A percentile compares a stretch with the other conserved stretches of the same genome.
These are phyloP conservation scores for Phlyctochytrium bullatum DNA, from an alignment of 192 early-diverging fungal species.

Conservation along the genomic window DNA sequence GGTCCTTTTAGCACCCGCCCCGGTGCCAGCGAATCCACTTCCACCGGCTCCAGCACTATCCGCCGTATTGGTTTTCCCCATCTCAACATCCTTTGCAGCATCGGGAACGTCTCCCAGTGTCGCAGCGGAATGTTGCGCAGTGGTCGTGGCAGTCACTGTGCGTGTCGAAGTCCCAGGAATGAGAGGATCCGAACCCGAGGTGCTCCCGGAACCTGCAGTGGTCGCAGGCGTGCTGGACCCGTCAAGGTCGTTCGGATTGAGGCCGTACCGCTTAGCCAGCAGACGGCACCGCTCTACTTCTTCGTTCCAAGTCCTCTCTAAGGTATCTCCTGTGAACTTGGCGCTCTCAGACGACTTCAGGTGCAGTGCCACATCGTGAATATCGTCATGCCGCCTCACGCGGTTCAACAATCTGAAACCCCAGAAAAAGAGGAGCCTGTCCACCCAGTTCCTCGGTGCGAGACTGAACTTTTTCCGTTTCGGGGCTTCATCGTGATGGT, in stretches of 20 bases:
- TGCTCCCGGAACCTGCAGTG: neutral
- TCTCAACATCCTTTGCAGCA: neutral
- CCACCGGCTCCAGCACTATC: neutral
- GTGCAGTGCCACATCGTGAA: conserved; percentile 47
- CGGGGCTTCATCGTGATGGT: neutral
- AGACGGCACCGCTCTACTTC: conserved; percentile 40
- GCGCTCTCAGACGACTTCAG: conserved; percentile 58
- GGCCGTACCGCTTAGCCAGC: conserved; percentile 36
- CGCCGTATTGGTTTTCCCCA: neutral
- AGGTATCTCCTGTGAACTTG: conserved; percentile 46
- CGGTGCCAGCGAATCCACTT: neutral
- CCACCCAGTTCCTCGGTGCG: conserved; percentile 44
- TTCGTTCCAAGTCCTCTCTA: conserved; percentile 50
- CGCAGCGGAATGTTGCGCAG: no score
- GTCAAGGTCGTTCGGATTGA: neutral
- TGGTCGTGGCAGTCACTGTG: neutral
- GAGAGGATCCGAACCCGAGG: neutral
- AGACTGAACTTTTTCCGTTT: conserved; percentile 36
- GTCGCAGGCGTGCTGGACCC: neutral
- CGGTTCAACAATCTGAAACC: conserved; percentile 50
- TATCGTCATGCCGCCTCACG: conserved; percentile 22
- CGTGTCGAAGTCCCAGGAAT: neutral
- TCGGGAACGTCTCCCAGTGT: neutral
- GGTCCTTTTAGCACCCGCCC: neutral
- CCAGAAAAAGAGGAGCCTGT: conserved; percentile 64